phyloP scores from a whole-genome alignment of 805 yeast species.

The Metschnikowia proteae region DNA sequence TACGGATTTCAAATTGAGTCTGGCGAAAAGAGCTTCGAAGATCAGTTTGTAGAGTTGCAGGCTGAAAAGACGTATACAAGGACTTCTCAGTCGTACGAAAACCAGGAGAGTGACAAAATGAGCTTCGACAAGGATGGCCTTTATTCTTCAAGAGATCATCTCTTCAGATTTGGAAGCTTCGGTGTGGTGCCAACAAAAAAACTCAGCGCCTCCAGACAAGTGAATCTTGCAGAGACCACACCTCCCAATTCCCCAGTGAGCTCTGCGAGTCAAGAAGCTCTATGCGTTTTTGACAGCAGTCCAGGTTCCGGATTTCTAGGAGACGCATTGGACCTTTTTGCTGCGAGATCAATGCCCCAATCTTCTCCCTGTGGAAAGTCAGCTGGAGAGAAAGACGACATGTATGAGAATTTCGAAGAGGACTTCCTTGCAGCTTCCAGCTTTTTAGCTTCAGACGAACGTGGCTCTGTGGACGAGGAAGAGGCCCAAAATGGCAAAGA shows the following conservation, averaged over 20 bases:
- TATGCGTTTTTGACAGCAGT: no score
- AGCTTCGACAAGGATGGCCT: neutral
- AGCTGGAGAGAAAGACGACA: neutral
- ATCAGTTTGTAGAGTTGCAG: neutral
- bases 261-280: neutral
- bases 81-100: neutral
- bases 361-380: neutral
- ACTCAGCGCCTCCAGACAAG: neutral
- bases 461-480: neutral
- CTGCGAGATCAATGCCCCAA: neutral
- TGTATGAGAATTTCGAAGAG: neutral
- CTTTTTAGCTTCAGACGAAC: neutral
- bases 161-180: neutral
- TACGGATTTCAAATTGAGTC: neutral
- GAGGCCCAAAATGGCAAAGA: neutral
- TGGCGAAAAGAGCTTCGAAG: neutral
- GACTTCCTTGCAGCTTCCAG: neutral
- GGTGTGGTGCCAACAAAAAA: neutral
- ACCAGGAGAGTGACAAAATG: neutral
- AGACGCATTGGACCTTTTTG: neutral
- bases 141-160: neutral
- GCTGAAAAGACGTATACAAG: neutral
- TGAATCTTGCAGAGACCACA: neutral
- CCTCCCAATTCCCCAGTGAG: neutral
- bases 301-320: neutral